A percentile compares a stretch with the other conserved stretches of the same genome.
These are phyloP conservation scores for Suillus sp. DNA, from an alignment of 768 basidiomycete species.

Conservation along the genomic window DNA sequence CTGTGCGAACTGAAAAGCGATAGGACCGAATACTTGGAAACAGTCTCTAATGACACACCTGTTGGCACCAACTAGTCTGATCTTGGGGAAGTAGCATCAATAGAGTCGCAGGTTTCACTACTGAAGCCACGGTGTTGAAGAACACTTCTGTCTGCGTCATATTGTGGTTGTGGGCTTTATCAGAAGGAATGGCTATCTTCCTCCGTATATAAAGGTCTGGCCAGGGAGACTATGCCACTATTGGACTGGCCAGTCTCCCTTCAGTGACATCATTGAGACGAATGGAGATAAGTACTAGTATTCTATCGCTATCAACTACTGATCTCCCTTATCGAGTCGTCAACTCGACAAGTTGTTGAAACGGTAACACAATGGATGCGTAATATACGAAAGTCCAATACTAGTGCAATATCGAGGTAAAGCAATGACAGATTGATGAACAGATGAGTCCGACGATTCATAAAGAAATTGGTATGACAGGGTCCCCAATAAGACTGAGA, in stretches of 20 bases:
- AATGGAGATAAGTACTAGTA: neutral
- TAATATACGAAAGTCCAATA: conserved; percentile 11
- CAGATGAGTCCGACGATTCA: conserved; percentile 8
- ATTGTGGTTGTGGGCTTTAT: conserved; percentile 9
- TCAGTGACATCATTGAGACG: neutral
- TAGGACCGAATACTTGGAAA: neutral
- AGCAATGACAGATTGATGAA: conserved; percentile 6
- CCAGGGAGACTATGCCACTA: neutral
- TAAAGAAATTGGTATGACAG: conserved; percentile 22
- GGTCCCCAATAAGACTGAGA: conserved; percentile 43
- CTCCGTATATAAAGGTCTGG: neutral
- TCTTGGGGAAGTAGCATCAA: conserved; percentile 33
- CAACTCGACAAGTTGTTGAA: neutral
- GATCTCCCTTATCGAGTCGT: neutral
- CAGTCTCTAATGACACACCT: conserved; percentile 25
- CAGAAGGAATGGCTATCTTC: neutral
- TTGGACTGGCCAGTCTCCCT: neutral
- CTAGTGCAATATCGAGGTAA: conserved; percentile 8
- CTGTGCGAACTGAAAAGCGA: conserved; percentile 34
- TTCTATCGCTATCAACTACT: neutral
- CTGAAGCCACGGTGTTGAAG: conserved; percentile 32
- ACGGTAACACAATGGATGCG: conserved; percentile 2
- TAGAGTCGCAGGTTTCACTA: conserved; percentile 33
- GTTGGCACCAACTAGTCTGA: conserved; percentile 39
- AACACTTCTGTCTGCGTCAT: conserved; percentile 12